Base-by-base conservation (phyloP, 1,139 yeast species). In the Magnusiomyces starmeri region DNA sequence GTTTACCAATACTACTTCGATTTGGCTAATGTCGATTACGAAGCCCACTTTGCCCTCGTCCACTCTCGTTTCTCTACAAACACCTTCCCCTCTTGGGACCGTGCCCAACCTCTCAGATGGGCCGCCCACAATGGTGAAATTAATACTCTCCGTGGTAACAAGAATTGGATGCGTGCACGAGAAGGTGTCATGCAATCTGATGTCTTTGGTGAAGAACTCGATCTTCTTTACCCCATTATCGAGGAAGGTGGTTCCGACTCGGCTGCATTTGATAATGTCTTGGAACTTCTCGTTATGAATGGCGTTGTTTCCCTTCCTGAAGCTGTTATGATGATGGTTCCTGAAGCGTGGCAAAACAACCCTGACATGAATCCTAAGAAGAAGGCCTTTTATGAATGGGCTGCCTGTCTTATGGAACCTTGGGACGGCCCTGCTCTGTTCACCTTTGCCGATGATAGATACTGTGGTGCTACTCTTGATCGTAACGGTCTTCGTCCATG, bases 341-440 rank as follows among this genome's bases (percentile, higher is more conserved):
- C 98, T 42, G 98, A 92, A 71, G 97, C 97, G 2, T 90, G 97
- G 95, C 97, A 90, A 70, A 85, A 86, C 67, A 92, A 89, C 70
- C 72, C 74, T 54, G 70, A 77, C 59, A 89, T 90, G 83, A 96
- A 90, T 68, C 88, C 95, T 52, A 83, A 85, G 67, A 86, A 89
- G 74, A 82, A 79, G 64, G 97, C 97, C 0, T 92, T 94, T 70
- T 92, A 90, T 72, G 97, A 92, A 71, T 92, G 98, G 98, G 97
- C 97, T 48, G 96, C 98, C 18, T 89, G 97, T 73, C 74, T 90
- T 61, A 92, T 92, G 97, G 98, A 92, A 74, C 97, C 98, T 21
- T 92, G 98, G 98, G 98, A 92, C 73, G 98, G 98, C 60, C 98
- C 98, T 37, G 97, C 97, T 42, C 76, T 92, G 62, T 87, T 92